Percentiles rank a stretch among this genome's conserved stretches.
Conservation (phyloP, 2,329 filamentous ascomycete species). For the Pseudopyricularia cyperi region DNA sequence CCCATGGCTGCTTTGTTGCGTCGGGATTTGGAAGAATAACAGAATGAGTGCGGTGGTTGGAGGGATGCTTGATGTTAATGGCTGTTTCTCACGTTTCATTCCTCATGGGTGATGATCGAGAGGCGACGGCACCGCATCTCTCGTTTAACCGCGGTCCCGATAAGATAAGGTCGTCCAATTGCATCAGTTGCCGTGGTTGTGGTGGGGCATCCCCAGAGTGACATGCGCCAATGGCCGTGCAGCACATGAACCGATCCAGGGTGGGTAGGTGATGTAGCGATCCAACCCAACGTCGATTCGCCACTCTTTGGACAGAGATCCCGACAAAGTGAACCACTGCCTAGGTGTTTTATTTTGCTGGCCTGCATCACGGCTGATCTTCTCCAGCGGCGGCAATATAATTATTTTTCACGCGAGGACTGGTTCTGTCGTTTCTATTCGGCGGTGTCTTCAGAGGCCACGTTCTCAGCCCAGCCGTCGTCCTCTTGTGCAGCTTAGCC, state of each 20-base stretch:
- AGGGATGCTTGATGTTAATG: background rate
- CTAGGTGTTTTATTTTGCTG: no score
- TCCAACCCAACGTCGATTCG: background rate
- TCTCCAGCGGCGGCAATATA: no score
- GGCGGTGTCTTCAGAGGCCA: no score
- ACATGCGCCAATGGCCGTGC: background rate
- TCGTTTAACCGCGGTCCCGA: background rate
- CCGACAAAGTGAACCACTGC: no score
- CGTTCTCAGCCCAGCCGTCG: no score
- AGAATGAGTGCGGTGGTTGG: background rate
- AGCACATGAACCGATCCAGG: background rate
- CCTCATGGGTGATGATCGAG: no score
- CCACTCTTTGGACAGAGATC: background rate
- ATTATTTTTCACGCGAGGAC: no score
- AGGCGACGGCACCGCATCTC: no score
- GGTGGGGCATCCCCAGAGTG: background rate
- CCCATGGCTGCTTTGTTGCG: constrained; percentile 50
- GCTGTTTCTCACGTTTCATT: no score
- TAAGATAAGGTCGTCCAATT: background rate
- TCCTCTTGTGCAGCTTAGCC: background rate
- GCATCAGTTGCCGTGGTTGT: background rate
- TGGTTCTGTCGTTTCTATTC: no score
- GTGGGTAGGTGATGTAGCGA: background rate
- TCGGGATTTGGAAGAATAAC: background rate
- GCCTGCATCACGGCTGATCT: no score